A percentile compares a stretch with the other conserved stretches of the same genome.
These are phyloP conservation scores for Fomitiporia mediterranea DNA, from an alignment of 1,284 basidiomycete species.

Conservation along the genomic window DNA sequence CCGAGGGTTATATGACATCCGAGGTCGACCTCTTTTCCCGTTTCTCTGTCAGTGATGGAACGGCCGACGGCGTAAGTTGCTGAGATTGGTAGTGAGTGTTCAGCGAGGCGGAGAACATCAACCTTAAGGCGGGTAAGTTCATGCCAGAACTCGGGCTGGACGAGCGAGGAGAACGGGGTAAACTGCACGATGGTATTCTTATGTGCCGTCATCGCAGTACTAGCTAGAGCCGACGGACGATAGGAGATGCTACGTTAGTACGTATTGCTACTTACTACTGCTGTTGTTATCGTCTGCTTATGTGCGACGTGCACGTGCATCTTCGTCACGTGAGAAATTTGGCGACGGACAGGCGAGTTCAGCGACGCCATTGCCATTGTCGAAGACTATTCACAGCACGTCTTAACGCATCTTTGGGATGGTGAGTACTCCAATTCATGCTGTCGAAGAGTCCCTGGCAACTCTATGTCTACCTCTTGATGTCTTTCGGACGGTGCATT, in stretches of 20 bases:
- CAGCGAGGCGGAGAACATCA: constrained; percentile 82
- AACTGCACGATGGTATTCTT: constrained; percentile 64
- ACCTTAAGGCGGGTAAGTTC: constrained; percentile 87
- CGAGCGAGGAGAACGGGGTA: constrained; percentile 79
- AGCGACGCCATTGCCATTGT: no score
- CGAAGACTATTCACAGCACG: no score
- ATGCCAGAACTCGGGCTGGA: constrained; percentile 93
- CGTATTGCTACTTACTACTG: no score
- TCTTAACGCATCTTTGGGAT: background rate
- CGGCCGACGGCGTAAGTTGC: constrained; percentile 73
- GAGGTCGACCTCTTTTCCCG: constrained; percentile 57
- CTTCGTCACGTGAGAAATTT: no score
- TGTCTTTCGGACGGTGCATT: background rate
- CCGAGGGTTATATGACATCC: constrained; percentile 58
- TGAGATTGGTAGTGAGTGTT: constrained; percentile 60
- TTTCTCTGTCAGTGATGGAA: constrained; percentile 70
- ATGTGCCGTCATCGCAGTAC: background rate
- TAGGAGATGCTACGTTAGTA: no score
- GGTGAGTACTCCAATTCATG: background rate
- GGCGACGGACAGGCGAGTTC: no score
- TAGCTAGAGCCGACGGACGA: background rate
- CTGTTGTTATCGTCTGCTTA: no score
- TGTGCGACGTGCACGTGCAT: no score
- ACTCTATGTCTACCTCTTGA: no score
- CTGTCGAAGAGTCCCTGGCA: background rate